These are phyloP conservation scores for Cicer bijugum DNA, from an alignment of 306 rosid genomes.

Conservation along the genomic window DNA sequence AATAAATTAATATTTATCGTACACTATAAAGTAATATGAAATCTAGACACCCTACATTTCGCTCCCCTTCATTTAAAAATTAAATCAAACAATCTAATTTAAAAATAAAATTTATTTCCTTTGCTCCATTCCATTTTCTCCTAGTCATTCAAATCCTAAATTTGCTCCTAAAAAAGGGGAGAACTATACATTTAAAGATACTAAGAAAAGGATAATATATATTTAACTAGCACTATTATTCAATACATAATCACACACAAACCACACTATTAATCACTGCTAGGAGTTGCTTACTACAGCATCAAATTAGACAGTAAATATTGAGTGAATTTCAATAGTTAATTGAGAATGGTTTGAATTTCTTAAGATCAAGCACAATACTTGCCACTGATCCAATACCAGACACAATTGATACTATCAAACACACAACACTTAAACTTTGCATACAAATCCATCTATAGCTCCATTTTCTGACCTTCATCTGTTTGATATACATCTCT, in stretches of 20 bases:
- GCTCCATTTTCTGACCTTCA: constrained; percentile 69
- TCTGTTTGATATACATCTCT: constrained; percentile 71
- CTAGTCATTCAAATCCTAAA: no score
- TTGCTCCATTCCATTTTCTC: no score
- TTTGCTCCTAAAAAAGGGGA: no score
- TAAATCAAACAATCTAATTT: no score
- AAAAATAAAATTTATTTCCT: no score
- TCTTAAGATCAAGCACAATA: constrained; percentile 51
- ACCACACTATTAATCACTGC: background rate
- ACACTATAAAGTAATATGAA: no score
- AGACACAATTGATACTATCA: constrained; percentile 54
- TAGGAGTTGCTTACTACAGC: background rate
- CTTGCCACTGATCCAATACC: constrained; percentile 69
- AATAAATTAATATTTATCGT: no score
- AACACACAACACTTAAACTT: constrained; percentile 56
- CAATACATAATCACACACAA: constrained; percentile 6
- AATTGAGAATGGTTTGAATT: constrained; percentile 57
- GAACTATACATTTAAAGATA: background rate
- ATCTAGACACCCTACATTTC: no score
- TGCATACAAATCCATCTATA: constrained; percentile 62
- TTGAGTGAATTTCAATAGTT: constrained; percentile 30
- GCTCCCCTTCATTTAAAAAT: no score
- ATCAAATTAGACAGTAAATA: background rate
- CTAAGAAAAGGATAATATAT: background rate
- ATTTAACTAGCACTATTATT: background rate